A percentile compares a stretch with the other conserved stretches of the same genome.
These are phyloP conservation scores for Neonectria neomacrospora DNA, from an alignment of 2,329 filamentous ascomycete species.

Conservation along the genomic window DNA sequence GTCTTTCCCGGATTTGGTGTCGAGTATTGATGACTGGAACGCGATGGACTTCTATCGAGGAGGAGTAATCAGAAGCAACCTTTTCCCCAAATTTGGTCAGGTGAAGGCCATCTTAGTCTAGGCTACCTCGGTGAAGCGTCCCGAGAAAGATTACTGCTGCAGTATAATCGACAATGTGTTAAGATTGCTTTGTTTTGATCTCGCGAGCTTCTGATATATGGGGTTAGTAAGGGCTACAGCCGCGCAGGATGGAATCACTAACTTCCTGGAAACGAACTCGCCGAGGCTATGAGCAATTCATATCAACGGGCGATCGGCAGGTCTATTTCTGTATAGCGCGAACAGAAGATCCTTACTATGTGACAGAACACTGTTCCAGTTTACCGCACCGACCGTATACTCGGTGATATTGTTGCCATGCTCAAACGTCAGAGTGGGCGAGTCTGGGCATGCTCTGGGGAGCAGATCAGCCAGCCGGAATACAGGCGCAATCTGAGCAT, in stretches of 20 bases:
- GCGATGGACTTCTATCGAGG: slow-evolving; percentile 16
- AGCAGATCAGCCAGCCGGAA: slow-evolving; percentile 32
- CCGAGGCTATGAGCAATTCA: slow-evolving; percentile 26
- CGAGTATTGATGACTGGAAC: slow-evolving; percentile 19
- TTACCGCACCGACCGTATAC: not conserved
- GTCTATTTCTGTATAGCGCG: not conserved
- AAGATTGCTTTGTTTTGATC: too few relatives aligned
- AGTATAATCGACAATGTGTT: slow-evolving; percentile 39
- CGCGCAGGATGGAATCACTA: not conserved
- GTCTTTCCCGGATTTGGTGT: not conserved
- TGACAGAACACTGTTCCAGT: slow-evolving; percentile 22
- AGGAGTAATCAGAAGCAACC: slow-evolving; percentile 30
- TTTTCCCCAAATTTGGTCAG: slow-evolving; percentile 22
- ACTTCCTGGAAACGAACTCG: slow-evolving; percentile 29
- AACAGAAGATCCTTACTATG: slow-evolving; percentile 31
- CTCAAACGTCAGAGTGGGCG: slow-evolving; percentile 24
- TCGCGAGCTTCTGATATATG: slow-evolving; percentile 20
- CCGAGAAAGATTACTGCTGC: slow-evolving; percentile 49
- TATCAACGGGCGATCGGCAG: slow-evolving; percentile 1
- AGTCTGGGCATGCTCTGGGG: not conserved
- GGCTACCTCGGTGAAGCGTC: slow-evolving; percentile 47
- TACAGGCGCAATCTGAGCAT: not conserved
- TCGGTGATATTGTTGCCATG: slow-evolving; percentile 35
- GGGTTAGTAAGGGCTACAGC: not conserved
- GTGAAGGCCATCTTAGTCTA: slow-evolving; percentile 32